Evolutionary conservation across 2,329 filamentous ascomycete species (phyloP).

Genomic region (Colletotrichum aenigma): DNA sequence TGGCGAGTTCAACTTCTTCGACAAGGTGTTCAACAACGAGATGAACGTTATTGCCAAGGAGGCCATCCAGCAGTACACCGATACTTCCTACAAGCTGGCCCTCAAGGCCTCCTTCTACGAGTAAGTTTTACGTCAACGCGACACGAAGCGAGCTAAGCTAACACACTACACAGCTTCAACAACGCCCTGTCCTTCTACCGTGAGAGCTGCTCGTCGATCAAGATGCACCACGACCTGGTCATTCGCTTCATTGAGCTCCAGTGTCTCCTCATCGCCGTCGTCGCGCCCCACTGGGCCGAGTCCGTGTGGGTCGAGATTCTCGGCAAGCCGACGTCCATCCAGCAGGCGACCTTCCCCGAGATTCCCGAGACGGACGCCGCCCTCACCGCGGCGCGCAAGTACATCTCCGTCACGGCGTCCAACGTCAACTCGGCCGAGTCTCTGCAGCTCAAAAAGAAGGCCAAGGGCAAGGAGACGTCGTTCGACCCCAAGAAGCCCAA

Average conservation of each 20-base stretch:
- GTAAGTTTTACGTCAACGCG: conserved; percentile 17
- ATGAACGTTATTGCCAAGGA: conserved; percentile 84
- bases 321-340: conserved; percentile 75
- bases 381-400: conserved; percentile 80
- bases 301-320: conserved; percentile 94
- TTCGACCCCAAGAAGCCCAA: conserved; percentile 94
- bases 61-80: conserved; percentile 73
- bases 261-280: conserved; percentile 78
- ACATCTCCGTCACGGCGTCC: conserved; percentile 76
- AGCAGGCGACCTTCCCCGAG: conserved; percentile 77
- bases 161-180: conserved; percentile 57
- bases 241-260: conserved; percentile 86
- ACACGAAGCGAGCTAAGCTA: background rate
- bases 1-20: conserved; percentile 82
- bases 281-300: conserved; percentile 93
- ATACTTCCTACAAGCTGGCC: conserved; percentile 64
- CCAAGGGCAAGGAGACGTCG: conserved; percentile 84
- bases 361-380: conserved; percentile 68
- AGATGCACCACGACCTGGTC: conserved; percentile 85
- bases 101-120: conserved; percentile 89
- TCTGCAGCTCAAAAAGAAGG: conserved; percentile 82
- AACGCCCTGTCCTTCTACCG: conserved; percentile 89
- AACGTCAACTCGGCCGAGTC: conserved; percentile 89
- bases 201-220: conserved; percentile 78
- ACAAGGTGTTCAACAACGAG: conserved; percentile 91